These are phyloP conservation scores for Leonotis leonurus DNA, from an alignment of 257 asterid genomes.

Conservation along the genomic window DNA sequence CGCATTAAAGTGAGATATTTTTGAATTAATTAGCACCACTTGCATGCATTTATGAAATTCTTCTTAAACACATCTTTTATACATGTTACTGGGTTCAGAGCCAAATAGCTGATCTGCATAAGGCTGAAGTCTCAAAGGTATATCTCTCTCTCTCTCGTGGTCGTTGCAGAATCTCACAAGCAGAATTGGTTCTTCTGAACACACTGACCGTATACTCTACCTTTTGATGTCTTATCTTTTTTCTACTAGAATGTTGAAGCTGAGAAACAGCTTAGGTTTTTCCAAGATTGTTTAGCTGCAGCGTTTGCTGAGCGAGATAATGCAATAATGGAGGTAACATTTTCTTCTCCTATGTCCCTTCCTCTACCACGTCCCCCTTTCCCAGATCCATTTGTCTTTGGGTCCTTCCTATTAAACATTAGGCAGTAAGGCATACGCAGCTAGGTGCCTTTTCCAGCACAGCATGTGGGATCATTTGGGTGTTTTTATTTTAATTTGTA, in stretches of 20 bases:
- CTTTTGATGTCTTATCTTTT: too few relatives aligned
- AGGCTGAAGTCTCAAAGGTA: constrained; percentile 82
- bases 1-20: constrained; percentile 64
- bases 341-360: too few relatives aligned
- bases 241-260: constrained; percentile 69
- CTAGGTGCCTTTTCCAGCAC: not conserved
- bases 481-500: too few relatives aligned
- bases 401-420: too few relatives aligned
- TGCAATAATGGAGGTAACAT: constrained; percentile 98
- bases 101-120: constrained; percentile 79
- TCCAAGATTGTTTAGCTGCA: constrained; percentile 90
- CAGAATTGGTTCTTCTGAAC: not conserved
- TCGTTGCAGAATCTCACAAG: not conserved
- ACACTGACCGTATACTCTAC: too few relatives aligned
- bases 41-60: constrained; percentile 4
- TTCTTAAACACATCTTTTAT: constrained; percentile 11
- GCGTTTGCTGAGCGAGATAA: constrained; percentile 96
- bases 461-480: constrained; percentile 8
- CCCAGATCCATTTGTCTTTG: too few relatives aligned
- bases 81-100: constrained; percentile 40
- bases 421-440: not conserved
- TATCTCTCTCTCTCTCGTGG: too few relatives aligned
- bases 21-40: not conserved
- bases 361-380: too few relatives aligned
- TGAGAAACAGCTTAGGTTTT: constrained; percentile 90